Conservation (phyloP, 345 rosid species). For the Eucalyptus melliodora region DNA sequence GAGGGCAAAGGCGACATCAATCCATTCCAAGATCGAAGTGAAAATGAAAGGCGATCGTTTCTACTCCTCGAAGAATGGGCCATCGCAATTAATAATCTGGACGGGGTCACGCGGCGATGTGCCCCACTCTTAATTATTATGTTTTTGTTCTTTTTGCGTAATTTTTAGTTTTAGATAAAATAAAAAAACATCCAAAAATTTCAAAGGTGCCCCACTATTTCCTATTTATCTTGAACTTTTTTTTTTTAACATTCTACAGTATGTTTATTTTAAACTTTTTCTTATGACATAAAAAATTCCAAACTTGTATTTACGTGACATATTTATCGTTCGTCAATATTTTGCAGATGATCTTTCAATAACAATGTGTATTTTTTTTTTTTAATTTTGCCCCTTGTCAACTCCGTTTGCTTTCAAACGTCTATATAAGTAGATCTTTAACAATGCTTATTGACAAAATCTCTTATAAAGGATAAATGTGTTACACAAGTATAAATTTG, state of each 20-base stretch:
- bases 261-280: too few species aligned
- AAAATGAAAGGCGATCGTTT: neutral
- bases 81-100: neutral
- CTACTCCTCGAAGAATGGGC: neutral
- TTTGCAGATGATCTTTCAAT: too few species aligned
- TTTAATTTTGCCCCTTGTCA: neutral
- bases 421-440: neutral
- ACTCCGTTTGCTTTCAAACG: too few species aligned
- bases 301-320: too few species aligned
- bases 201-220: neutral
- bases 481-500: too few species aligned
- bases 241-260: too few species aligned
- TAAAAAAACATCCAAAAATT: neutral
- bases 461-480: fast-evolving
- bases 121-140: neutral
- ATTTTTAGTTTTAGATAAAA: neutral
- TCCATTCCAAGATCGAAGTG: neutral
- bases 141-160: neutral
- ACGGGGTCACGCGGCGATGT: neutral
- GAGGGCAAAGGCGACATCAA: neutral
- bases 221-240: neutral
- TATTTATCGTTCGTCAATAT: too few species aligned
- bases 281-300: fast-evolving
- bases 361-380: too few species aligned
- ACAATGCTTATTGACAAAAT: too few species aligned